phyloP scores from a whole-genome alignment of 345 rosid genomes.

The Heritiera littoralis region DNA sequence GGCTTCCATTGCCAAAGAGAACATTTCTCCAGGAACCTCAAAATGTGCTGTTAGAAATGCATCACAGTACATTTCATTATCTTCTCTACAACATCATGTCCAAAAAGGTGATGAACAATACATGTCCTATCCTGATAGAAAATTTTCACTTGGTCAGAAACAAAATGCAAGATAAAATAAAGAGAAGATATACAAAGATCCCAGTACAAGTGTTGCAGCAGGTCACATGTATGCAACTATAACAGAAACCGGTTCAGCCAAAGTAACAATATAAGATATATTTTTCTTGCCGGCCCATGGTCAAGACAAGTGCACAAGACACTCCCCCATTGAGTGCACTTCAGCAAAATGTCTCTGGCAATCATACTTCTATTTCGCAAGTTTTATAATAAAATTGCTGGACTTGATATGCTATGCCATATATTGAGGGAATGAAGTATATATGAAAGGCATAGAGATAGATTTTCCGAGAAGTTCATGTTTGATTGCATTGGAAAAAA shows the following conservation, averaged over 20 bases:
- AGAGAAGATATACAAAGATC: not conserved
- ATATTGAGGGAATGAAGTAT: too few species aligned
- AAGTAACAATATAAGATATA: not conserved
- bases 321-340: too few species aligned
- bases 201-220: not conserved
- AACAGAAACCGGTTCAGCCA: not conserved
- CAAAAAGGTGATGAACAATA: constrained; percentile 91
- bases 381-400: too few species aligned
- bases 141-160: constrained; percentile 17
- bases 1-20: constrained; percentile 93
- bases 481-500: too few species aligned
- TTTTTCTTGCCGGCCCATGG: too few species aligned
- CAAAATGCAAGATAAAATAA: not conserved
- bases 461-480: too few species aligned
- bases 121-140: constrained; percentile 80
- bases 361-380: too few species aligned
- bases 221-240: not conserved
- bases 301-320: too few species aligned
- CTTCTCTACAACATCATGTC: constrained; percentile 84
- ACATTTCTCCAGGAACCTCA: constrained; percentile 99
- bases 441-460: too few species aligned
- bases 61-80: constrained; percentile 82
- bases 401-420: too few species aligned
- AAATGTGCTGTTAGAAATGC: constrained; percentile 95
- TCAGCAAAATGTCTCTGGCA: too few species aligned